Conservation (phyloP, 2,329 filamentous ascomycete genomes). For the Alternaria hordeiaustralica region DNA sequence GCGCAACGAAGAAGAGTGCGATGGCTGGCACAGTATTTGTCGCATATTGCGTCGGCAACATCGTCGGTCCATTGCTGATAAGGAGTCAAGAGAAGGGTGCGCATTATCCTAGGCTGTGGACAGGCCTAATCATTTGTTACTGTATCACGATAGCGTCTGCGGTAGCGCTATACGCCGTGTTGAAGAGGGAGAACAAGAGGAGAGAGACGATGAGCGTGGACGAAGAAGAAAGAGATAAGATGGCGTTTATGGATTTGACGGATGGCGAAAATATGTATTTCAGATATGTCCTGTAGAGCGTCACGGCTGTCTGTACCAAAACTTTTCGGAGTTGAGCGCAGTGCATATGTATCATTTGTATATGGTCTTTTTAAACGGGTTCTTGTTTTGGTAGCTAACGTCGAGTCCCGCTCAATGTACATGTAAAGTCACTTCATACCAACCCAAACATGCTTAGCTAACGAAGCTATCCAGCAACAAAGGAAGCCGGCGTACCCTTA, state of each 20-base stretch:
- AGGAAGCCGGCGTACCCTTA: not conserved
- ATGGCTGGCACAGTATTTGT: conserved; percentile 78
- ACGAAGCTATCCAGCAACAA: no score
- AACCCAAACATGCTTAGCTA: no score
- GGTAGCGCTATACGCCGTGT: conserved; percentile 62
- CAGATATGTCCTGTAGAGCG: conserved; percentile 55
- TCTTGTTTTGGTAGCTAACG: no score
- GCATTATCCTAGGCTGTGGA: conserved; percentile 76
- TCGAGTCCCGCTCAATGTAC: no score
- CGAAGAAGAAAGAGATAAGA: conserved; percentile 62
- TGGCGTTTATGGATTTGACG: conserved; percentile 59
- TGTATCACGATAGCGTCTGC: conserved; percentile 70
- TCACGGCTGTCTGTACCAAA: not conserved
- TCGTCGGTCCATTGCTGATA: conserved; percentile 75
- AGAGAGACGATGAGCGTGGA: conserved; percentile 59
- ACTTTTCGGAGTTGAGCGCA: not conserved
- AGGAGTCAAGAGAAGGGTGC: conserved; percentile 67
- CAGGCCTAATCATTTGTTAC: conserved; percentile 71
- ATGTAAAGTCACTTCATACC: no score
- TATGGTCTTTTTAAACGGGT: no score
- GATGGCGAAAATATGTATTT: conserved; percentile 66
- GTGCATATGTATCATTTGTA: no score
- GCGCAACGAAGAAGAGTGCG: conserved; percentile 79
- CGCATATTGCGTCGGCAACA: conserved; percentile 77
- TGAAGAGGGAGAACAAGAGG: conserved; percentile 58